Evolutionary conservation across 306 rosid species (phyloP).

Genomic region (Vicia sativa): DNA sequence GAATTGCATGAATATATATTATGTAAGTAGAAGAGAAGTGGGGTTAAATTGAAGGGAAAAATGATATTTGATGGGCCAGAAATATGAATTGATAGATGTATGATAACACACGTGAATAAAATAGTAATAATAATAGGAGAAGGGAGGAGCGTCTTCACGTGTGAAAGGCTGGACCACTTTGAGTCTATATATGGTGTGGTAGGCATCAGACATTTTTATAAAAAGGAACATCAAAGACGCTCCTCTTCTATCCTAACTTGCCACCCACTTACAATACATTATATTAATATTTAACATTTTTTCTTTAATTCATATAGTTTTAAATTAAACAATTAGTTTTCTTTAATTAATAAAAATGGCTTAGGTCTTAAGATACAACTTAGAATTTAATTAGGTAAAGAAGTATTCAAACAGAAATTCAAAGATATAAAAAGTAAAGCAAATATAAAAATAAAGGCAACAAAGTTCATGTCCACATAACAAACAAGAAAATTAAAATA

Average conservation of each 20-base stretch:
- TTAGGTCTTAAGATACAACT: too few relatives aligned
- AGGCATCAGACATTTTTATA: conserved; percentile 33
- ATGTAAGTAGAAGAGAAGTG: background rate
- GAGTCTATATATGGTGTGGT: conserved; percentile 37
- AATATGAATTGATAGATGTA: conserved; percentile 44
- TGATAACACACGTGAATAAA: conserved; percentile 84
- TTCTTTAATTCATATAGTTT: conserved; percentile 24
- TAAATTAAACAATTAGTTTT: too few relatives aligned
- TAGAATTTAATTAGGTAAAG: too few relatives aligned
- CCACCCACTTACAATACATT: conserved; percentile 56
- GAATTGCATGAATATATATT: background rate
- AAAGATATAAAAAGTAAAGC: too few relatives aligned
- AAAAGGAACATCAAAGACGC: conserved; percentile 53
- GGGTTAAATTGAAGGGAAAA: conserved; percentile 25
- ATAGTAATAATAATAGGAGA: conserved; percentile 39
- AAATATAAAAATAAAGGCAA: too few relatives aligned
- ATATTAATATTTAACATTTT: background rate
- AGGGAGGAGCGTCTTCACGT: conserved; percentile 94
- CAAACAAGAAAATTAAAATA: too few relatives aligned
- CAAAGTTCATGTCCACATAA: too few relatives aligned
- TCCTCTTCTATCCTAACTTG: conserved; percentile 64
- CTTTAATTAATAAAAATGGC: too few relatives aligned
- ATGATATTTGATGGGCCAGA: conserved; percentile 34
- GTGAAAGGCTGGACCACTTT: conserved; percentile 85
- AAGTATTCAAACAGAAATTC: too few relatives aligned